Percentiles rank a stretch among this genome's conserved stretches.
Conservation (phyloP, 352 stramenopile species). For the Phytophthora citricola region DNA sequence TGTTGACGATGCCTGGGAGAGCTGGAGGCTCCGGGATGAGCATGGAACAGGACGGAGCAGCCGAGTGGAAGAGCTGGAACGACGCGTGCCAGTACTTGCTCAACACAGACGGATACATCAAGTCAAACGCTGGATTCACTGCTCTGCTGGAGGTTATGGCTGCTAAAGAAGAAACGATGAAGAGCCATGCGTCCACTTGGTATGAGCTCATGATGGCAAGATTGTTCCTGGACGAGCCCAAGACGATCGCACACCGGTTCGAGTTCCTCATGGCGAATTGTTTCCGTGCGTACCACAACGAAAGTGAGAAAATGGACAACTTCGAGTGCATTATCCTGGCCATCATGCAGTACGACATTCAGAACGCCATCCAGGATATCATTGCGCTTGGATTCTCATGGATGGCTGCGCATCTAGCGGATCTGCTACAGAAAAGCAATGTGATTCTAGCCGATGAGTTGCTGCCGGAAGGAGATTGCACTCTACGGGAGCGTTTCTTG, state of each 20-base stretch:
- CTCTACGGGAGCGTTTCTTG: constrained; percentile 65
- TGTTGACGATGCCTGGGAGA: constrained; percentile 72
- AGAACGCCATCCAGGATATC: constrained; percentile 72
- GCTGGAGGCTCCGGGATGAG: constrained; percentile 5
- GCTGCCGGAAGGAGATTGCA: constrained; percentile 51
- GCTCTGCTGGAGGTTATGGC: constrained; percentile 66
- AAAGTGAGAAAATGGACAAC: constrained; percentile 63
- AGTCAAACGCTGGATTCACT: constrained; percentile 50
- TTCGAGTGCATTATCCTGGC: constrained; percentile 86
- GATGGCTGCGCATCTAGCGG: constrained; percentile 74
- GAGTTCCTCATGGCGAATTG: constrained; percentile 85
- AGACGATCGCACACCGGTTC: constrained; percentile 74
- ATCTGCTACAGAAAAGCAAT: constrained; percentile 65
- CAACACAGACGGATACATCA: constrained; percentile 60
- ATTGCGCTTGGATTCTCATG: constrained; percentile 71
- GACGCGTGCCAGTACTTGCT: constrained; percentile 67
- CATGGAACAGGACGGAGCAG: constrained; percentile 19
- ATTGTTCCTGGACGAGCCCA: constrained; percentile 78
- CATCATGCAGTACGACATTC: constrained; percentile 80
- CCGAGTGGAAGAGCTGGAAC: constrained; percentile 70
- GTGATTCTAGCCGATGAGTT: constrained; percentile 55
- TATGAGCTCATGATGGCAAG: constrained; percentile 86
- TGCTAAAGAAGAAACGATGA: constrained; percentile 56
- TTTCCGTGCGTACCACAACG: constrained; percentile 54
- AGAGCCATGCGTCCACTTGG: constrained; percentile 56